A percentile compares a stretch with the other conserved stretches of the same genome.
These are phyloP conservation scores for Entophlyctis luteolus DNA, from an alignment of 192 early-diverging fungal species.

Conservation along the genomic window DNA sequence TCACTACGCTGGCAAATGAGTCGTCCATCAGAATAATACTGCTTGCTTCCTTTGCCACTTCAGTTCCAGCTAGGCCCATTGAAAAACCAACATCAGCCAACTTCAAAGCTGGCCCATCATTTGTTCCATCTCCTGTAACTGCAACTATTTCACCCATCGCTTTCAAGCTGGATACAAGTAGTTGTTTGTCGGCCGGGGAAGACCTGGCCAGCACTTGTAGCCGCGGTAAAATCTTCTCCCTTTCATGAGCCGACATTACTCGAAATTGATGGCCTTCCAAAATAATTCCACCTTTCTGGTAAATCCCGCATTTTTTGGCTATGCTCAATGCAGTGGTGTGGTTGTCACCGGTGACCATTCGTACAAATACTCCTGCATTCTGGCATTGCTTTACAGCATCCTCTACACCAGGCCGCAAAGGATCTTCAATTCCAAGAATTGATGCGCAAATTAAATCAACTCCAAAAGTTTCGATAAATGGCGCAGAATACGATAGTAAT, in stretches of 20 bases:
- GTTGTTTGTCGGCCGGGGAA: constrained; percentile 85
- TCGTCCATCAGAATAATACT: constrained; percentile 93
- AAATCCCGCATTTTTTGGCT: constrained; percentile 45
- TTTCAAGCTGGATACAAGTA: constrained; percentile 69
- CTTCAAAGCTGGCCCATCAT: constrained; percentile 89
- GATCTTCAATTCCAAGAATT: constrained; percentile 85
- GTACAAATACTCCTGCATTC: constrained; percentile 78
- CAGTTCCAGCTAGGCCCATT: constrained; percentile 90
- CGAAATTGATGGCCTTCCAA: constrained; percentile 81
- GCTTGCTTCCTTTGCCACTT: constrained; percentile 96
- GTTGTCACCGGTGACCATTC: constrained; percentile 75
- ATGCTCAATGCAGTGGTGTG: constrained; percentile 71
- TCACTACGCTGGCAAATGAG: constrained; percentile 87
- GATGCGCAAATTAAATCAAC: constrained; percentile 43
- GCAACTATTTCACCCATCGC: constrained; percentile 83
- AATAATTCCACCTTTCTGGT: constrained; percentile 40
- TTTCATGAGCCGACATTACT: constrained; percentile 57
- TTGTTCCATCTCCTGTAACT: constrained; percentile 96
- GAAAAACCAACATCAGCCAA: constrained; percentile 87
- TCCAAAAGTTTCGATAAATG: not conserved
- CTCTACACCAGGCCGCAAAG: constrained; percentile 72
- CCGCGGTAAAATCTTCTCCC: constrained; percentile 41
- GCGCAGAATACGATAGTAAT: constrained; percentile 8
- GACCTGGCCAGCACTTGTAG: constrained; percentile 79
- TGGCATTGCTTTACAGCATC: constrained; percentile 75